Percentiles rank a stretch among this genome's conserved stretches.
phyloP scores from a whole-genome alignment of 257 asterid species.

The Solanum paucissectum region DNA sequence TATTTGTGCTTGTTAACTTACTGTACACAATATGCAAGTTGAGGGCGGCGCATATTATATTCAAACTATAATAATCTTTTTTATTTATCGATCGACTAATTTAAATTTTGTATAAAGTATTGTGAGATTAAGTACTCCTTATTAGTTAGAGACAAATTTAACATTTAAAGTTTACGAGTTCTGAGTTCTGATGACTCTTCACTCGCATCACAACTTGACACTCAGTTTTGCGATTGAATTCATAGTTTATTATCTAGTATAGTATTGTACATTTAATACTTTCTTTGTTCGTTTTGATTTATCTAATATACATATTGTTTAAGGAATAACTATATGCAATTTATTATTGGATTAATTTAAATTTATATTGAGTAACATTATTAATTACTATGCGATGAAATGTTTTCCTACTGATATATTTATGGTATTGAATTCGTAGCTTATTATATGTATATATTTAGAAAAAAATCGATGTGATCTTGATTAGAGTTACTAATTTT shows the following conservation, averaged over 20 bases:
- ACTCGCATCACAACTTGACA: background rate
- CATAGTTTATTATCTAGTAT: too few species aligned
- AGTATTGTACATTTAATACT: too few species aligned
- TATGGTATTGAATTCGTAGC: background rate
- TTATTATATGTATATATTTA: background rate
- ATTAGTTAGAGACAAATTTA: background rate
- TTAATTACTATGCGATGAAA: background rate
- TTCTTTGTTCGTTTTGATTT: too few species aligned
- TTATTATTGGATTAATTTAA: too few species aligned
- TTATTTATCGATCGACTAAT: background rate
- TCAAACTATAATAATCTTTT: background rate
- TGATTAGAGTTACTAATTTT: background rate
- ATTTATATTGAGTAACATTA: background rate
- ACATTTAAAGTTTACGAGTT: background rate
- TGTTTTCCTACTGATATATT: background rate
- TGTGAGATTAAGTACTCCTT: too few species aligned
- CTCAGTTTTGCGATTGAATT: too few species aligned
- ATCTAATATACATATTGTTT: too few species aligned
- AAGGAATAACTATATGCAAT: background rate
- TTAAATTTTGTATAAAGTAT: too few species aligned
- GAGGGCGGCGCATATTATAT: background rate
- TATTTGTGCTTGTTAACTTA: background rate
- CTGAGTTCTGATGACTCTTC: background rate
- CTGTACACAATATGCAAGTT: background rate
- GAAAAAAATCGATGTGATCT: accelerated